These are phyloP conservation scores for Claviceps purpurea DNA, from an alignment of 2,329 filamentous ascomycete genomes.

Conservation along the genomic window DNA sequence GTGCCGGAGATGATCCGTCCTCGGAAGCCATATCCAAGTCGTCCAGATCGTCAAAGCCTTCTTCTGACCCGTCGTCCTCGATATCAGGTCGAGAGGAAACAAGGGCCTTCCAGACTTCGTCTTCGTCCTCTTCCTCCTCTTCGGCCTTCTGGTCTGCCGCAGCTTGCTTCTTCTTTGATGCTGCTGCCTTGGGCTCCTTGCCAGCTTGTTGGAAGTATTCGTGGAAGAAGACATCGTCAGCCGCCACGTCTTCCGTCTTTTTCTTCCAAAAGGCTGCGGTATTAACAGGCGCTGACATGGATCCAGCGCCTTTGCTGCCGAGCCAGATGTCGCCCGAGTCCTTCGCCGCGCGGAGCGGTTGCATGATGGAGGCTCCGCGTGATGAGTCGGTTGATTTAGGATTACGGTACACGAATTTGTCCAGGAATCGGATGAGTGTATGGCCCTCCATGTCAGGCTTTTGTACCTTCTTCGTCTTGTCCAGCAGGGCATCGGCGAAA, in stretches of 20 bases:
- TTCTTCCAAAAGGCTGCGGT: slow-evolving; percentile 83
- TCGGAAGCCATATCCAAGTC: slow-evolving; percentile 36
- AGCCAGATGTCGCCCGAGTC: slow-evolving; percentile 43
- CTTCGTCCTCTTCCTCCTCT: slow-evolving; percentile 46
- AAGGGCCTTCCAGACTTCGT: slow-evolving; percentile 85
- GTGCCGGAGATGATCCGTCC: slow-evolving; percentile 24
- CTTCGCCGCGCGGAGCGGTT: slow-evolving; percentile 53
- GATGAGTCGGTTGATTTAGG: slow-evolving; percentile 57
- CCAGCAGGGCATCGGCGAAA: slow-evolving; percentile 61
- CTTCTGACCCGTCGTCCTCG: slow-evolving; percentile 36
- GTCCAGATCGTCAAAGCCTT: slow-evolving; percentile 34
- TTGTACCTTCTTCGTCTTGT: slow-evolving; percentile 56
- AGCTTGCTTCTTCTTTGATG: slow-evolving; percentile 40
- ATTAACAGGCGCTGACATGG: slow-evolving; percentile 47
- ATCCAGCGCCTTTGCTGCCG: slow-evolving; percentile 33
- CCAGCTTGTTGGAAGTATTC: slow-evolving; percentile 76
- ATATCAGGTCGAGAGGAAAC: slow-evolving; percentile 64
- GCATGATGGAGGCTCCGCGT: slow-evolving; percentile 89
- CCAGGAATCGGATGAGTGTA: slow-evolving; percentile 86
- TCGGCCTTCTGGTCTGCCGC: slow-evolving; percentile 36
- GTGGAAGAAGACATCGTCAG: slow-evolving; percentile 96
- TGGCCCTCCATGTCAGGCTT: slow-evolving; percentile 88
- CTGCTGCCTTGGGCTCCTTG: slow-evolving; percentile 39
- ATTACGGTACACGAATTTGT: slow-evolving; percentile 97
- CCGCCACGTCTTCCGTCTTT: slow-evolving; percentile 74